Conservation (phyloP, 1,284 basidiomycete species). For the Grifola frondosa region DNA sequence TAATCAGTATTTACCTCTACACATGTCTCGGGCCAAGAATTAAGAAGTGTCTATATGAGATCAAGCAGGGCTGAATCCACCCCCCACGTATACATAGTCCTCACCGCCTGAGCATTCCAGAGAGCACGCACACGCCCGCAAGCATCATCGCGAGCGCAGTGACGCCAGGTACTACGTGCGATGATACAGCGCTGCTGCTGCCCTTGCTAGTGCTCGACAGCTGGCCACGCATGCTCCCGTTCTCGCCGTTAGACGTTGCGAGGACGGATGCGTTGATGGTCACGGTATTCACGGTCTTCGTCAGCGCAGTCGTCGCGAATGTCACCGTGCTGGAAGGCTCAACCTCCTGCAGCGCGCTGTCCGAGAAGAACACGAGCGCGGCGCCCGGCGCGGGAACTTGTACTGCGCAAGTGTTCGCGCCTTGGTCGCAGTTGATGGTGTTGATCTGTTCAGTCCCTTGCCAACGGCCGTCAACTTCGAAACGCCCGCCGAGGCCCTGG, state of each 20-base stretch:
- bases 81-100: no score
- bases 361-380: constrained; percentile 53
- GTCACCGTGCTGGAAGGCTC: constrained; percentile 34
- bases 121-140: constrained; percentile 13
- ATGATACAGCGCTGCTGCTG: constrained; percentile 22
- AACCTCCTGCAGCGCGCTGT: constrained; percentile 34
- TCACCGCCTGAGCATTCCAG: constrained; percentile 13
- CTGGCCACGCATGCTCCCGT: constrained; percentile 17
- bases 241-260: constrained; percentile 34
- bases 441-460: constrained; percentile 38
- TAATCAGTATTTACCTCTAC: no score
- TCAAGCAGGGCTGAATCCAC: no score
- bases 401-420: constrained; percentile 43
- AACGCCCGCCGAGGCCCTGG: constrained; percentile 67
- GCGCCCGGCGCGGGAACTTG: constrained; percentile 51
- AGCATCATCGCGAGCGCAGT: constrained; percentile 13
- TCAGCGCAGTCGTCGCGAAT: constrained; percentile 38
- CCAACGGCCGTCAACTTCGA: constrained; percentile 54
- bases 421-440: constrained; percentile 42
- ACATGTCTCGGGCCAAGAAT: no score
- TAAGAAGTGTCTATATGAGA: no score
- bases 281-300: constrained; percentile 26
- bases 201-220: constrained; percentile 35
- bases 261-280: constrained; percentile 31
- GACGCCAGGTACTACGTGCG: constrained; percentile 7